phyloP scores from a whole-genome alignment of 208 protist species.

The Kentomonas sorsogonicus region DNA sequence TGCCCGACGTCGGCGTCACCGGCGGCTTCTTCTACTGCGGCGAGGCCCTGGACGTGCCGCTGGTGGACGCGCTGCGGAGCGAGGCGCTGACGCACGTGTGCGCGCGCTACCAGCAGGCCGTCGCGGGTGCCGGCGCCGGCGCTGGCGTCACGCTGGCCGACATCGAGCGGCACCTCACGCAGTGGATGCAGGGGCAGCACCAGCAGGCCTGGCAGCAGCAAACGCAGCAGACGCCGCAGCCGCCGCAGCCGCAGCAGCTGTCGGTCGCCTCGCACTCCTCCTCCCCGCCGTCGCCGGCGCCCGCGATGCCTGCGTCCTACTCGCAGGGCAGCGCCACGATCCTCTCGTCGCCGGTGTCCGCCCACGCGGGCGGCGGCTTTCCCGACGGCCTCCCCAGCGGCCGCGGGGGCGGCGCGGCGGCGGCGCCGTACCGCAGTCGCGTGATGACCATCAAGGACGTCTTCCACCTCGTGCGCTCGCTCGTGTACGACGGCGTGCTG shows the following conservation, averaged over 20 bases:
- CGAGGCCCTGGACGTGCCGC: constrained; percentile 74
- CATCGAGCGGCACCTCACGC: neutral
- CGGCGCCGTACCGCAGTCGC: constrained; percentile 20
- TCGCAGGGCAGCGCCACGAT: too few species aligned
- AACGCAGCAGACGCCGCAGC: neutral
- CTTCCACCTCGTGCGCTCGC: neutral
- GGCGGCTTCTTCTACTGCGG: constrained; percentile 83
- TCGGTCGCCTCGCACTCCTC: neutral
- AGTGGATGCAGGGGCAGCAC: neutral
- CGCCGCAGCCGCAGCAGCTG: neutral
- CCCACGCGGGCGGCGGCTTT: neutral
- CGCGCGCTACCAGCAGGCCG: neutral
- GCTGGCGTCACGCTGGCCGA: neutral
- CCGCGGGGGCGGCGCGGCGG: neutral
- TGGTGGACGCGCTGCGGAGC: too few species aligned
- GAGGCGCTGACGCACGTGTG: too few species aligned
- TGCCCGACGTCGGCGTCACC: constrained; percentile 69
- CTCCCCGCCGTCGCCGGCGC: neutral
- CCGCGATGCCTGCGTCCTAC: neutral
- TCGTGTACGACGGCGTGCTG: neutral
- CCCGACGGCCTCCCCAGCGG: neutral
- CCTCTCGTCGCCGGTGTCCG: neutral
- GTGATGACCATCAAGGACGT: neutral
- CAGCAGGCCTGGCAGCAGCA: neutral
- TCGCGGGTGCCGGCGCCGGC: neutral